These are phyloP conservation scores for Mayamaea pseudoterrestris DNA, from an alignment of 108 stramenopile genomes.

Conservation along the genomic window DNA sequence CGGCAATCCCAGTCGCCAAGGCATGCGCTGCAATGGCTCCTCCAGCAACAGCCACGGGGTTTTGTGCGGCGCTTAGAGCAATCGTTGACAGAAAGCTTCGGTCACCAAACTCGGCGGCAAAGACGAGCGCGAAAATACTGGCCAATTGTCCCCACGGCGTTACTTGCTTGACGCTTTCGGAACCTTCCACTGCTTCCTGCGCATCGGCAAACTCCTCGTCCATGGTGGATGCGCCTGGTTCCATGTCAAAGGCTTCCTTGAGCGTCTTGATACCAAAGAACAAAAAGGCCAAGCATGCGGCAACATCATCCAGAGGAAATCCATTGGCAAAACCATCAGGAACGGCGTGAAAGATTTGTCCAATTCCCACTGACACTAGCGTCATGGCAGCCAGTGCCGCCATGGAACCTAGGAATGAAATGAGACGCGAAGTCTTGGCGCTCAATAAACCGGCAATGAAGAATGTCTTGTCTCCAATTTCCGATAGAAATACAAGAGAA, in stretches of 20 bases:
- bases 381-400: conserved; percentile 95
- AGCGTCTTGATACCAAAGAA: conserved; percentile 97
- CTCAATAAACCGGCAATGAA: conserved; percentile 97
- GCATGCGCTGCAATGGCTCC: conserved; percentile 94
- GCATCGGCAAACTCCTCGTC: conserved; percentile 95
- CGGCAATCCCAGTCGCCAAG: conserved; percentile 85
- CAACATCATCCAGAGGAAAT: conserved; percentile 84
- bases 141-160: conserved; percentile 4
- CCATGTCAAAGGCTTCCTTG: conserved; percentile 77
- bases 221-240: conserved; percentile 60
- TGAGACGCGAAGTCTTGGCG: conserved; percentile 68
- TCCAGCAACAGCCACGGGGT: conserved; percentile 83
- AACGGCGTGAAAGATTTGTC: conserved; percentile 87
- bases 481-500: conserved; percentile 92
- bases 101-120: conserved; percentile 94
- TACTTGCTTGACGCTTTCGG: conserved; percentile 20
- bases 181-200: conserved; percentile 71
- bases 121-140: conserved; percentile 78
- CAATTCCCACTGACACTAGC: conserved; percentile 87
- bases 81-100: conserved; percentile 96
- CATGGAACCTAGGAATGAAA: conserved; percentile 87
- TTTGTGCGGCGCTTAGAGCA: conserved; percentile 92
- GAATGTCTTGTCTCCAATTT: conserved; percentile 99
- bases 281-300: conserved; percentile 82
- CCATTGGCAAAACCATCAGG: conserved; percentile 51